Percentiles rank a stretch among this genome's conserved stretches.
Conservation (phyloP, 306 rosid species). For the Luffa aegyptiaca region DNA sequence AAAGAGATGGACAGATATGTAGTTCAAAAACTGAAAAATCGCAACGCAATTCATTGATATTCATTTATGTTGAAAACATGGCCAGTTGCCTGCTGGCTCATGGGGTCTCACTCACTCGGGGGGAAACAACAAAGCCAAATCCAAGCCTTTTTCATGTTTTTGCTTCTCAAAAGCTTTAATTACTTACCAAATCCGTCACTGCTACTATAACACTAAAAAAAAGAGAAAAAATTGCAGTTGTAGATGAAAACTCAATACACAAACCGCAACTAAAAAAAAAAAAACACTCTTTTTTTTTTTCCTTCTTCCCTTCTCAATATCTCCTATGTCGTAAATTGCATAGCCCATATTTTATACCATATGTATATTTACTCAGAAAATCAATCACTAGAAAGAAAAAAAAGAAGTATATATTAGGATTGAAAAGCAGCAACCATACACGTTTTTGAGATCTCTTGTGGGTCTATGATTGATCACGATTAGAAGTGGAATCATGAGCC, state of each 20-base stretch:
- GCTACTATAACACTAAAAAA: not conserved
- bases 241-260: conserved; percentile 2
- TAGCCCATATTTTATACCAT: not conserved
- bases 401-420: not conserved
- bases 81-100: not conserved
- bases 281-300: not conserved
- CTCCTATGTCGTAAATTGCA: not conserved
- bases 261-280: not conserved
- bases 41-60: not conserved
- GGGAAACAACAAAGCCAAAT: not conserved
- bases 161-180: not conserved
- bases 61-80: not conserved
- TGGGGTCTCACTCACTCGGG: not conserved
- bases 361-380: conserved; percentile 1
- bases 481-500: not conserved
- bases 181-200: conserved; percentile 1
- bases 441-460: not conserved
- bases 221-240: not conserved
- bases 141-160: not conserved
- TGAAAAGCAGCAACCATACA: conserved; percentile 7
- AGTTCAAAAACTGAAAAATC: not conserved
- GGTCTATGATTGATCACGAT: conserved; percentile 5
- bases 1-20: not conserved
- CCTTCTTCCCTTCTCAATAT: not conserved
- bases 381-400: not conserved